These are phyloP conservation scores for Fusarium proliferatum DNA, from an alignment of 2,329 filamentous ascomycete species.

Conservation along the genomic window DNA sequence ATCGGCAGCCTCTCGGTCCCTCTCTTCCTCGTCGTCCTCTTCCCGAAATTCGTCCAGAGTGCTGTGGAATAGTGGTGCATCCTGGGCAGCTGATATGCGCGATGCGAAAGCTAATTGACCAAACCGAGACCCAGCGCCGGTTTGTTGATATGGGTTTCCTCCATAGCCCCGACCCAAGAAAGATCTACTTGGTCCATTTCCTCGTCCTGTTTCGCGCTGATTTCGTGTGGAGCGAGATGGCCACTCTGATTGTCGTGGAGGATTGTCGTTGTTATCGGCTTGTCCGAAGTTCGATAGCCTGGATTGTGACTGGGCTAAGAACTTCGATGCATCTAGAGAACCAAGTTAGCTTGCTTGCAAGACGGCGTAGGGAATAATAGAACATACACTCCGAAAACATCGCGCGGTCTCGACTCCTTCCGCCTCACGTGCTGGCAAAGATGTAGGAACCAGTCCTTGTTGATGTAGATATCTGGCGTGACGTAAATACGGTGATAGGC, in stretches of 20 bases:
- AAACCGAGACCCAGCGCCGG: slow-evolving; percentile 75
- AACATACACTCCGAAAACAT: slow-evolving; percentile 84
- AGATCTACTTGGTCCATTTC: slow-evolving; percentile 51
- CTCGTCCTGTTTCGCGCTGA: slow-evolving; percentile 48
- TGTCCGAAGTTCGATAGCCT: slow-evolving; percentile 80
- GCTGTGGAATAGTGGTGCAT: slow-evolving; percentile 95
- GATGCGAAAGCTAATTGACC: slow-evolving; percentile 81
- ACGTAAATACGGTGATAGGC: slow-evolving; percentile 35
- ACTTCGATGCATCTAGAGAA: slow-evolving; percentile 87
- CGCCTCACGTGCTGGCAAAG: slow-evolving; percentile 46
- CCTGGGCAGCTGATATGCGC: slow-evolving; percentile 75
- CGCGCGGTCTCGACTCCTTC: slow-evolving; percentile 49
- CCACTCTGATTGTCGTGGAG: slow-evolving; percentile 49
- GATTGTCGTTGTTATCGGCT: slow-evolving; percentile 57
- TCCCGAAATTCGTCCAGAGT: slow-evolving; percentile 90
- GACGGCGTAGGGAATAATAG: background rate
- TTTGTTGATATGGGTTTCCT: slow-evolving; percentile 86
- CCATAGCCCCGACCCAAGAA: slow-evolving; percentile 60
- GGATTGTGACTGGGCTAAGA: slow-evolving; percentile 96
- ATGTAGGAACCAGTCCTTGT: slow-evolving; percentile 15
- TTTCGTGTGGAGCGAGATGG: slow-evolving; percentile 50
- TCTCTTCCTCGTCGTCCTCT: slow-evolving; percentile 92
- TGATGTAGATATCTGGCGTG: slow-evolving; percentile 34
- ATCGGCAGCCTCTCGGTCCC: slow-evolving; percentile 92
- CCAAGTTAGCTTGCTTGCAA: slow-evolving; percentile 23